Percentiles rank a stretch among this genome's conserved stretches.
Evolutionary conservation across 306 rosid genomes (phyloP).

Genomic region (Cicer cuneatum): DNA sequence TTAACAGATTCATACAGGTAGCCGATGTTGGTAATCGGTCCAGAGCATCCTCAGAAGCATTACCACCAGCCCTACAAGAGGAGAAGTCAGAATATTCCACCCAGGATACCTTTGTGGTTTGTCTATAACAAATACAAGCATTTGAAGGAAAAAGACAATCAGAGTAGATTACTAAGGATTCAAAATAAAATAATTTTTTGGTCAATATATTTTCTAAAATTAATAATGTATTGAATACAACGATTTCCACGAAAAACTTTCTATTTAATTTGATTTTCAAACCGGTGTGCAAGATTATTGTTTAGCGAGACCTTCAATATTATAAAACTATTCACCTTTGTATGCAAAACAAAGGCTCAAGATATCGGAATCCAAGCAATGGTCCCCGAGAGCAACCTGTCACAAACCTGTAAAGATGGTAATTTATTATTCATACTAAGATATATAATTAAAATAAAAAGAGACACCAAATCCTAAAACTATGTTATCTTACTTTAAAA

Average conservation of each 20-base stretch:
- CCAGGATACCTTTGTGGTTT: neutral
- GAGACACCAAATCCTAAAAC: slow-evolving; percentile 16
- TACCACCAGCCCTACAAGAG: slow-evolving; percentile 81
- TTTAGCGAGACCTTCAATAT: neutral
- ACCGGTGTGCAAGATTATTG: neutral
- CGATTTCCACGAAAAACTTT: neutral
- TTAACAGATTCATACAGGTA: slow-evolving; percentile 96
- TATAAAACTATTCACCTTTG: slow-evolving; percentile 69
- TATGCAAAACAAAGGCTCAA: slow-evolving; percentile 91
- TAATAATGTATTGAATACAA: neutral
- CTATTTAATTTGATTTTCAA: neutral
- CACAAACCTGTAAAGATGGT: slow-evolving; percentile 71
- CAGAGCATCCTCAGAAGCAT: slow-evolving; percentile 89
- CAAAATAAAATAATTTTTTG: neutral
- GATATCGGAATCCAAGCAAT: slow-evolving; percentile 86
- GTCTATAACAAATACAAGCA: slow-evolving; percentile 17
- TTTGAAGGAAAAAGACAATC: neutral
- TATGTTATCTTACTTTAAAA: slow-evolving; percentile 76
- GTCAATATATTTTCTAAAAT: neutral
- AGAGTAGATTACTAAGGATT: slow-evolving; percentile 22
- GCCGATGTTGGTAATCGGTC: slow-evolving; percentile 96
- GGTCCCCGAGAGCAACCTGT: slow-evolving; percentile 99
- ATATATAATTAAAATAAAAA: slow-evolving; percentile 12
- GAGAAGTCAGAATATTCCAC: slow-evolving; percentile 40
- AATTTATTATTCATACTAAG: slow-evolving; percentile 34